A percentile compares a stretch with the other conserved stretches of the same genome.
phyloP scores from a whole-genome alignment of 305 asterid genomes.

The Solanum hybrid region DNA sequence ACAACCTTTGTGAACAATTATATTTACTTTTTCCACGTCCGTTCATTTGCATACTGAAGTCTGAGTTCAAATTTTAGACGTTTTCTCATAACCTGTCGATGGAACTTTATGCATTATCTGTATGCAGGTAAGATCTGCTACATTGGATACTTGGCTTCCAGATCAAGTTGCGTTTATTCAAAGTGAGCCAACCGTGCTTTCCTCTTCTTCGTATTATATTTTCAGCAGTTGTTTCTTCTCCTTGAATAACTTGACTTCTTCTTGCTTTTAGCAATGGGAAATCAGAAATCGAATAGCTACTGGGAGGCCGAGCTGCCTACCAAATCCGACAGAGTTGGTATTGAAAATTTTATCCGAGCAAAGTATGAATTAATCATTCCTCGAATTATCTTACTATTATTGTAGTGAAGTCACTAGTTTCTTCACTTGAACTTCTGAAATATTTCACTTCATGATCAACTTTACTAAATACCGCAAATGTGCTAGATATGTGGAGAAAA shows the following conservation, averaged over 20 bases:
- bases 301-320: slow-evolving; percentile 17
- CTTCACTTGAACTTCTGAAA: not conserved
- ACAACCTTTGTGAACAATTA: not conserved
- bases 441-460: not conserved
- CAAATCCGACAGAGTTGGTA: slow-evolving; percentile 7
- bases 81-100: not conserved
- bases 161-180: slow-evolving; percentile 14
- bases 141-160: slow-evolving; percentile 19
- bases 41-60: not conserved
- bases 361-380: slow-evolving; percentile 5
- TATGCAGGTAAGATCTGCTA: slow-evolving; percentile 16
- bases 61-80: not conserved
- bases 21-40: not conserved
- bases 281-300: slow-evolving; percentile 14
- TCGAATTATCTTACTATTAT: not conserved
- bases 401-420: not conserved
- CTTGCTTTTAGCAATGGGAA: slow-evolving; percentile 8
- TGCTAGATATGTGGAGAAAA: slow-evolving; percentile 16
- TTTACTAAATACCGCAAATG: not conserved
- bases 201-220: not conserved
- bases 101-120: not conserved
- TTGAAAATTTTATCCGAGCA: slow-evolving; percentile 16
- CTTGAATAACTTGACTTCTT: not conserved
- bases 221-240: not conserved
- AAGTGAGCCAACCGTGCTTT: not conserved